Evolutionary conservation across 495 filamentous ascomycete species (phyloP).

Genomic region (Tuber borchii): DNA sequence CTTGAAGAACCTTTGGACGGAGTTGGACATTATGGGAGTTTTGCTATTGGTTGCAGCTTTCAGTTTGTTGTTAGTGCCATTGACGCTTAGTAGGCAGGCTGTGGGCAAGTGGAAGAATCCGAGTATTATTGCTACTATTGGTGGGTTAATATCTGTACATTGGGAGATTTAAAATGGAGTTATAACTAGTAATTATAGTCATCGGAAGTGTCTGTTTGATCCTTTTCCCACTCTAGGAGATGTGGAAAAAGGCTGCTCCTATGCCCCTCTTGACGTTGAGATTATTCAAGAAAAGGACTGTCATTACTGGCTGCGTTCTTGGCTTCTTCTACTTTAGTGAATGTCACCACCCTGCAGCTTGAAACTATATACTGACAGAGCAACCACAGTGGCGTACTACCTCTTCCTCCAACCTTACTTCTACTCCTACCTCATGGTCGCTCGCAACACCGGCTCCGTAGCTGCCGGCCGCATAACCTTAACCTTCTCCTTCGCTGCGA

Average conservation of each 20-base stretch:
- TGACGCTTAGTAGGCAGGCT: slow-evolving; percentile 52
- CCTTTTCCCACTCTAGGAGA: slow-evolving; percentile 58
- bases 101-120: slow-evolving; percentile 51
- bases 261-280: slow-evolving; percentile 54
- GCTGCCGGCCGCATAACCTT: slow-evolving; percentile 55
- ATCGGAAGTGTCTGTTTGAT: slow-evolving; percentile 54
- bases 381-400: slow-evolving; percentile 53
- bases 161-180: no score
- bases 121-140: slow-evolving; percentile 48
- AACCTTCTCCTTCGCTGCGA: slow-evolving; percentile 63
- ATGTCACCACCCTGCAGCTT: slow-evolving; percentile 35
- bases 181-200: slow-evolving; percentile 30
- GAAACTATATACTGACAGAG: slow-evolving; percentile 20
- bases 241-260: slow-evolving; percentile 50
- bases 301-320: slow-evolving; percentile 54
- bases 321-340: slow-evolving; percentile 56
- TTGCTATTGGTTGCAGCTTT: slow-evolving; percentile 54
- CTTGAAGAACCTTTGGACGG: slow-evolving; percentile 49
- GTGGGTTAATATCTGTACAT: slow-evolving; percentile 10
- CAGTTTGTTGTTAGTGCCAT: slow-evolving; percentile 55
- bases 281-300: slow-evolving; percentile 59
- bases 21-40: slow-evolving; percentile 55
- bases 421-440: slow-evolving; percentile 67
- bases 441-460: slow-evolving; percentile 56
- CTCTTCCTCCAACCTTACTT: slow-evolving; percentile 62